phyloP scores from a whole-genome alignment of 805 yeast species.

The Candida coleopterorum region DNA sequence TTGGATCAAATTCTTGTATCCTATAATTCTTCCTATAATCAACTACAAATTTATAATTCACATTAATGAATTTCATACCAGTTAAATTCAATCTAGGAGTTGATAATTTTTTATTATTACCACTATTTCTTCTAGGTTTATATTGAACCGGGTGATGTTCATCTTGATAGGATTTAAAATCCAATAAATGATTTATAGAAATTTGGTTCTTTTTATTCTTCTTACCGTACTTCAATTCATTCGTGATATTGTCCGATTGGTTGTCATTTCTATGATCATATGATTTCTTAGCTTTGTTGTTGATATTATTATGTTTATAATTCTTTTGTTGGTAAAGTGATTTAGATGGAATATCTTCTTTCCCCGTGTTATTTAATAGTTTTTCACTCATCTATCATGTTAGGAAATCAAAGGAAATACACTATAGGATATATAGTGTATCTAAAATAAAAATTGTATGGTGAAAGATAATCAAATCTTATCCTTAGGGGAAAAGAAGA shows the following conservation, averaged over 20 bases:
- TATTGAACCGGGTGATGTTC: slow-evolving; percentile 21
- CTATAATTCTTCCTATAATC: slow-evolving; percentile 53
- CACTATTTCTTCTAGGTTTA: slow-evolving; percentile 10
- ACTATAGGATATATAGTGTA: background rate
- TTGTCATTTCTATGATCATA: background rate
- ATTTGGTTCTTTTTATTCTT: slow-evolving; percentile 13
- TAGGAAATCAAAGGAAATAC: background rate
- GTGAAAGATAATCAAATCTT: slow-evolving; percentile 4
- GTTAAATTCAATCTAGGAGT: slow-evolving; percentile 40
- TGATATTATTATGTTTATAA: background rate
- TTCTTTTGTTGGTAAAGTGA: background rate
- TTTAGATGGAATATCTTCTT: background rate
- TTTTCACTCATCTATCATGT: slow-evolving; percentile 1
- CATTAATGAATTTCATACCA: slow-evolving; percentile 73
- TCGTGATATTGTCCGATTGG: slow-evolving; percentile 8
- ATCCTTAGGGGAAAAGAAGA: slow-evolving; percentile 2
- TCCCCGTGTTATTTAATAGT: background rate
- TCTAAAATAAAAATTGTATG: background rate
- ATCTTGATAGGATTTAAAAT: slow-evolving; percentile 43
- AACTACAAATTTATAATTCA: slow-evolving; percentile 80
- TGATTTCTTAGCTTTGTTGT: background rate
- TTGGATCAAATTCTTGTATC: slow-evolving; percentile 67
- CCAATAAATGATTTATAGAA: slow-evolving; percentile 56
- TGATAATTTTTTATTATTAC: slow-evolving; percentile 6
- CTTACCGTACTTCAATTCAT: slow-evolving; percentile 13